Conservation (phyloP, 345 rosid genomes). For the Firmiana major region DNA sequence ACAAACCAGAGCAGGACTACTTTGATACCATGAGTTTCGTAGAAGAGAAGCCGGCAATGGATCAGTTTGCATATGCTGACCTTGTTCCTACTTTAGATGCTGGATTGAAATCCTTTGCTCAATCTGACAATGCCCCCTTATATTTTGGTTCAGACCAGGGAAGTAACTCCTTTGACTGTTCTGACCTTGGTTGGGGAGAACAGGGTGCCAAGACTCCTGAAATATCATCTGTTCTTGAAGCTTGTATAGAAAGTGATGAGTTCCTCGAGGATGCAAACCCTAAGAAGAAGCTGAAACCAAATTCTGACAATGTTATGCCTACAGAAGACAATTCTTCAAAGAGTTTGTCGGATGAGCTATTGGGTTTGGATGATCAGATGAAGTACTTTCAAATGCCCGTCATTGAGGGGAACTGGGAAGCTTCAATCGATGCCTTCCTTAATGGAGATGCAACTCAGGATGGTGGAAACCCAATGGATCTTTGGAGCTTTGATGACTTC, state of each 20-base stretch:
- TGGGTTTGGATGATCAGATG: constrained; percentile 50
- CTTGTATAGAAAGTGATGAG: constrained; percentile 44
- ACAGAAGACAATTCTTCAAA: constrained; percentile 32
- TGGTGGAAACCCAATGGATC: constrained; percentile 47
- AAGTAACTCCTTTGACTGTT: constrained; percentile 77
- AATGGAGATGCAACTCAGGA: constrained; percentile 55
- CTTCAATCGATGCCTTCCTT: constrained; percentile 61
- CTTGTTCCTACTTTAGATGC: constrained; percentile 27
- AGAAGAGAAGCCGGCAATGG: constrained; percentile 65
- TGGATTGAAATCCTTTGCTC: constrained; percentile 30
- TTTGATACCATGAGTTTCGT: constrained; percentile 38
- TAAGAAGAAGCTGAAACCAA: constrained; percentile 49
- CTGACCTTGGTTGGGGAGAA: constrained; percentile 79
- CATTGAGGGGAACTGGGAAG: constrained; percentile 72
- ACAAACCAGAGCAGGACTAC: constrained; percentile 44
- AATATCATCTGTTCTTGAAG: constrained; percentile 55
- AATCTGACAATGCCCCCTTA: constrained; percentile 34
- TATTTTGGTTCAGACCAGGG: constrained; percentile 81
- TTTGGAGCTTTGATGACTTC: constrained; percentile 84
- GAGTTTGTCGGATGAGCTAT: constrained; percentile 60
- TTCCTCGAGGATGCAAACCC: constrained; percentile 59
- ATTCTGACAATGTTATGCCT: constrained; percentile 27
- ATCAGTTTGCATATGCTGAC: constrained; percentile 42
- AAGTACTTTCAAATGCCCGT: constrained; percentile 46
- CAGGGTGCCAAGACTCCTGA: constrained; percentile 76